Evolutionary conservation across 768 basidiomycete species (phyloP).

Genomic region (Lactarius indigo): DNA sequence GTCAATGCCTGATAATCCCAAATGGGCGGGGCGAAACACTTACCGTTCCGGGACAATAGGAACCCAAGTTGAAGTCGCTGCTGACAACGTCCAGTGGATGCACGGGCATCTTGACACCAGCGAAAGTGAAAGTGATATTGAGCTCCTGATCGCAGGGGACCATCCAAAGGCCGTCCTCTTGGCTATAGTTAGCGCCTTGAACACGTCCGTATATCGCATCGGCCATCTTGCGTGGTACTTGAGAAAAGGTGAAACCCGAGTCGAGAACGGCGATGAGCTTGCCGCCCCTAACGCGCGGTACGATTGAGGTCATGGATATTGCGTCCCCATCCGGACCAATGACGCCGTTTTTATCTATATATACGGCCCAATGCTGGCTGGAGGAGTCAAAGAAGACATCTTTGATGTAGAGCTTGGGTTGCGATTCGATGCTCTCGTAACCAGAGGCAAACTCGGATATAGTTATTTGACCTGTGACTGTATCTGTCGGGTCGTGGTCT

Average conservation of each 20-base stretch:
- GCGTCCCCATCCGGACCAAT: constrained; percentile 73
- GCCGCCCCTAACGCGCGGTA: constrained; percentile 59
- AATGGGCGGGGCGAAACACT: constrained; percentile 30
- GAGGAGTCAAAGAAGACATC: constrained; percentile 55
- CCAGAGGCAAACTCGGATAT: constrained; percentile 61
- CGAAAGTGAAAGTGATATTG: constrained; percentile 69
- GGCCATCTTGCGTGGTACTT: constrained; percentile 69
- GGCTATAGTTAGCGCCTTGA: constrained; percentile 64
- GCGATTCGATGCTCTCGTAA: constrained; percentile 55
- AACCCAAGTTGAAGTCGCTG: constrained; percentile 45
- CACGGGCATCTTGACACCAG: constrained; percentile 62
- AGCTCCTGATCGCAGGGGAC: constrained; percentile 72
- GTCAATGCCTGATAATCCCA: constrained; percentile 13
- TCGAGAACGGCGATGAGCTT: constrained; percentile 72
- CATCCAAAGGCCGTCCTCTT: constrained; percentile 56
- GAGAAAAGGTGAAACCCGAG: constrained; percentile 67
- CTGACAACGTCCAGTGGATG: constrained; percentile 71
- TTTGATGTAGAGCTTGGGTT: constrained; percentile 65
- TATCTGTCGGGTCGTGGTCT: constrained; percentile 47
- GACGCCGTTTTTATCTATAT: constrained; percentile 65
- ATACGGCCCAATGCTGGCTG: constrained; percentile 80
- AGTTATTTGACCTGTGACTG: constrained; percentile 62
- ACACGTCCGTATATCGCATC: constrained; percentile 82
- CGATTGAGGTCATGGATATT: constrained; percentile 60
- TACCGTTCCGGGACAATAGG: constrained; percentile 66